Conservation (phyloP, 495 filamentous ascomycete genomes). For the Aspergillus asperescens region DNA sequence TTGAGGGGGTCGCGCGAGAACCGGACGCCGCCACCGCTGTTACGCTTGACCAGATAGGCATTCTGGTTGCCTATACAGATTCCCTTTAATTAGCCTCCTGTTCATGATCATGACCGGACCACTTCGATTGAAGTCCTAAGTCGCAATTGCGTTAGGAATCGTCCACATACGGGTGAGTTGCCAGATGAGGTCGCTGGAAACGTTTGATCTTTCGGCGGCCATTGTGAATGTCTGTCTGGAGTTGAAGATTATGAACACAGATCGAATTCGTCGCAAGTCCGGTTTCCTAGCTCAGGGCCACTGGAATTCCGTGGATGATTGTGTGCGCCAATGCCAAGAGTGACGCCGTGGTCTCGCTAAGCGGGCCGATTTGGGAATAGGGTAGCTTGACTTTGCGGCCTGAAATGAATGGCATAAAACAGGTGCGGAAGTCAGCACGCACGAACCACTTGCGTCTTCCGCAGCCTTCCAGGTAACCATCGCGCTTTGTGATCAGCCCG, state of each 20-base stretch:
- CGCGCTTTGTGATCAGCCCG: neutral
- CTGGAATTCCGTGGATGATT: conserved; percentile 20
- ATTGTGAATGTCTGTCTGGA: conserved; percentile 31
- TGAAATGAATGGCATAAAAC: conserved; percentile 11
- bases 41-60: conserved; percentile 85
- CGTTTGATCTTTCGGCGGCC: conserved; percentile 50
- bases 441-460: conserved; percentile 13
- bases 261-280: conserved; percentile 27
- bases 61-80: conserved; percentile 63
- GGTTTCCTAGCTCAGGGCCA: conserved; percentile 12
- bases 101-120: neutral
- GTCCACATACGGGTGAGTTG: conserved; percentile 72
- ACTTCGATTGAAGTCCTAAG: neutral
- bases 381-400: conserved; percentile 13
- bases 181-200: conserved; percentile 88
- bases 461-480: conserved; percentile 2
- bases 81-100: conserved; percentile 17
- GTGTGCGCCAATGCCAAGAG: conserved; percentile 35
- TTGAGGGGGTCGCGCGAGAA: conserved; percentile 95
- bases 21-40: conserved; percentile 63
- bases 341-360: conserved; percentile 36
- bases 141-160: neutral
- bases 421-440: neutral
- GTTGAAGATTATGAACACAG: conserved; percentile 22
- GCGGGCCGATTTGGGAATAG: conserved; percentile 40